phyloP scores from a whole-genome alignment of 2,329 filamentous ascomycete species.

The Alternaria gansuensis region DNA sequence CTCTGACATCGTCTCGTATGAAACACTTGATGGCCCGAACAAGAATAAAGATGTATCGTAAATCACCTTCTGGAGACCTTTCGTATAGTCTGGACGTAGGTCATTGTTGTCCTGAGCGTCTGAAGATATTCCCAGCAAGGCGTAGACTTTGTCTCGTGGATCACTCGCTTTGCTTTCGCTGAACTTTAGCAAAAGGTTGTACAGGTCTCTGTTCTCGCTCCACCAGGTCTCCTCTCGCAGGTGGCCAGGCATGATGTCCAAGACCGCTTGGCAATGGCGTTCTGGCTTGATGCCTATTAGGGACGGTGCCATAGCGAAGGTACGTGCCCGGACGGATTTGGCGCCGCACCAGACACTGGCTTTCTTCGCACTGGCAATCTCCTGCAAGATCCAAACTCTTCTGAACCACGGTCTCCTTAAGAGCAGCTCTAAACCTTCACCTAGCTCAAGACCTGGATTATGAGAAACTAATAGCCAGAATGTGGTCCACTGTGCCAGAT shows the following conservation, averaged over 20 bases:
- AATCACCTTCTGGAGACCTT: not conserved
- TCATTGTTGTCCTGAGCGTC: constrained; percentile 9
- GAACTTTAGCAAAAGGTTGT: constrained; percentile 31
- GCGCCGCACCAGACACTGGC: no score
- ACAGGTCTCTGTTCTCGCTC: constrained; percentile 24
- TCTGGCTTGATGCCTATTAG: constrained; percentile 10
- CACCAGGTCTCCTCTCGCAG: constrained; percentile 31
- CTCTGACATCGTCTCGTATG: not conserved
- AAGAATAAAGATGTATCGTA: not conserved
- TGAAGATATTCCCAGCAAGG: constrained; percentile 33
- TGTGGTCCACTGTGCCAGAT: accelerated
- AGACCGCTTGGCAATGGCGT: constrained; percentile 26
- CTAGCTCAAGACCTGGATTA: not conserved
- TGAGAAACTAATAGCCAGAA: not conserved
- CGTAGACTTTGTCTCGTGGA: constrained; percentile 33
- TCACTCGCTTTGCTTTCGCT: constrained; percentile 28
- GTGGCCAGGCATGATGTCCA: constrained; percentile 35
- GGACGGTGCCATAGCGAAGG: constrained; percentile 22
- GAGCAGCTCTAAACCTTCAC: not conserved
- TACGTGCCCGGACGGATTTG: no score
- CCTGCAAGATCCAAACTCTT: constrained; percentile 36
- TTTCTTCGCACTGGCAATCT: constrained; percentile 32
- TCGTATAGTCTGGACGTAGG: not conserved
- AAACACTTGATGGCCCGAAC: not conserved
- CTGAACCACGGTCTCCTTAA: constrained; percentile 27